These are phyloP conservation scores for Amaranthus hypochondriacus DNA, from an alignment of 148 eudicot species.

Conservation along the genomic window DNA sequence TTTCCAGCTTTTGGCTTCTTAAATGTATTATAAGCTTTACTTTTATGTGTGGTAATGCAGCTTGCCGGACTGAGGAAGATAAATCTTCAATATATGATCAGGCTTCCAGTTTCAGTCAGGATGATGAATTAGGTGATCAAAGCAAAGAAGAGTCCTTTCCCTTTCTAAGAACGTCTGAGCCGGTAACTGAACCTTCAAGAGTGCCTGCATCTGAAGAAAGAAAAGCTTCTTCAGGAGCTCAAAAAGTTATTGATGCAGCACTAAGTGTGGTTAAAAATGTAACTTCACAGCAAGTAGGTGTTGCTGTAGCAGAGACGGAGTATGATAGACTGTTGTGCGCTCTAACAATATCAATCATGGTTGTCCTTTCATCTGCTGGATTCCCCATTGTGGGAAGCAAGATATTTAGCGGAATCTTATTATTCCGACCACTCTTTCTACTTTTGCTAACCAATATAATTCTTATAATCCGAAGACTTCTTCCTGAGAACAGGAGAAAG, in stretches of 20 bases:
- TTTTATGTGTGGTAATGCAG: slow-evolving; percentile 29
- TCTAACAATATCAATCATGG: slow-evolving; percentile 50
- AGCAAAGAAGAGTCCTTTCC: slow-evolving; percentile 29
- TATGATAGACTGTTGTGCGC: slow-evolving; percentile 48
- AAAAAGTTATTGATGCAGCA: slow-evolving; percentile 22
- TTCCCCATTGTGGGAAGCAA: slow-evolving; percentile 57
- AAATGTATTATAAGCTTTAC: not conserved
- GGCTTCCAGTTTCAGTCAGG: slow-evolving; percentile 17
- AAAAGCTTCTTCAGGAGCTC: slow-evolving; percentile 33
- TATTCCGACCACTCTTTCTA: slow-evolving; percentile 64
- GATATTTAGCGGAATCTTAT: slow-evolving; percentile 36
- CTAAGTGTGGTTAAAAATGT: slow-evolving; percentile 20
- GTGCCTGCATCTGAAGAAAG: slow-evolving; percentile 28
- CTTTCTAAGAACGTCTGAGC: slow-evolving; percentile 21
- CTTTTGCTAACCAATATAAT: slow-evolving; percentile 58
- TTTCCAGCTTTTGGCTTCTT: too few species aligned
- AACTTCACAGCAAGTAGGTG: slow-evolving; percentile 42
- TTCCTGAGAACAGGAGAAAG: slow-evolving; percentile 31
- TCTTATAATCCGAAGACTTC: slow-evolving; percentile 41
- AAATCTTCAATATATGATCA: slow-evolving; percentile 23
- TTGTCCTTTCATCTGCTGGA: slow-evolving; percentile 49
- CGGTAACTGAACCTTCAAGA: slow-evolving; percentile 27
- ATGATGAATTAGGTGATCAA: slow-evolving; percentile 17
- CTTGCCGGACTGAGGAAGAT: slow-evolving; percentile 30
- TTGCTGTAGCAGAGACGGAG: slow-evolving; percentile 55